Evolutionary conservation across 164 flowering plant genomes (phyloP).

Genomic region (Stephania japonica): DNA sequence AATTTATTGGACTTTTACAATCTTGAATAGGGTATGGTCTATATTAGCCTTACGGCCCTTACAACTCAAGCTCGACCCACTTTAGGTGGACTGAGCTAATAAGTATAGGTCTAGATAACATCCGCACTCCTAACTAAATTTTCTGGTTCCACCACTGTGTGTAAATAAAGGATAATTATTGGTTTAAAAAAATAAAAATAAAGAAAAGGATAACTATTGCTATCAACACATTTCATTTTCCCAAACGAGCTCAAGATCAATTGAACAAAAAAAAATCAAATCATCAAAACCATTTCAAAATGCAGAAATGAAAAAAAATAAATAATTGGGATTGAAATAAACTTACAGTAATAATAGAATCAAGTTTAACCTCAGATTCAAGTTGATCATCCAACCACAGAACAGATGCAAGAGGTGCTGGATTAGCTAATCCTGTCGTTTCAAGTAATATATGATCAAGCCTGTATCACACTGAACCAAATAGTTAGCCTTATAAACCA

Average conservation of each 20-base stretch:
- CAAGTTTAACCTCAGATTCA: slow-evolving; percentile 82
- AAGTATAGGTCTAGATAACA: too few species aligned
- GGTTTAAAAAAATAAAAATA: too few species aligned
- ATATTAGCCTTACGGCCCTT: too few species aligned
- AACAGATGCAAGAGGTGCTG: slow-evolving; percentile 94
- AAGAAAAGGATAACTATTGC: background rate
- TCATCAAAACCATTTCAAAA: background rate
- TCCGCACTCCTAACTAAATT: too few species aligned
- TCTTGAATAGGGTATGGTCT: too few species aligned
- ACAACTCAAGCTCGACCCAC: too few species aligned
- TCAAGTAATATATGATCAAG: slow-evolving; percentile 91
- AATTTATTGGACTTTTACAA: too few species aligned
- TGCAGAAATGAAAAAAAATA: background rate
- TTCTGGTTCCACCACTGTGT: too few species aligned
- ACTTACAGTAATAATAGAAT: slow-evolving; percentile 86
- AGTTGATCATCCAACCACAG: slow-evolving; percentile 99
- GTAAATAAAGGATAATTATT: too few species aligned
- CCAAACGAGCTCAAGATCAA: background rate
- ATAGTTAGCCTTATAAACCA: slow-evolving; percentile 7
- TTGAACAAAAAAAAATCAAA: background rate
- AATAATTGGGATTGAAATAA: background rate
- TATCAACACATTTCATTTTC: background rate
- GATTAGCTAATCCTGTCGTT: slow-evolving; percentile 94
- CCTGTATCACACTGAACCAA: slow-evolving; percentile 30
- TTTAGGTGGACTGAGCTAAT: too few species aligned